Percentiles rank a stretch among this genome's conserved stretches.
phyloP scores from a whole-genome alignment of 73 alveolate species.

The Paramecium tetraurelia region DNA sequence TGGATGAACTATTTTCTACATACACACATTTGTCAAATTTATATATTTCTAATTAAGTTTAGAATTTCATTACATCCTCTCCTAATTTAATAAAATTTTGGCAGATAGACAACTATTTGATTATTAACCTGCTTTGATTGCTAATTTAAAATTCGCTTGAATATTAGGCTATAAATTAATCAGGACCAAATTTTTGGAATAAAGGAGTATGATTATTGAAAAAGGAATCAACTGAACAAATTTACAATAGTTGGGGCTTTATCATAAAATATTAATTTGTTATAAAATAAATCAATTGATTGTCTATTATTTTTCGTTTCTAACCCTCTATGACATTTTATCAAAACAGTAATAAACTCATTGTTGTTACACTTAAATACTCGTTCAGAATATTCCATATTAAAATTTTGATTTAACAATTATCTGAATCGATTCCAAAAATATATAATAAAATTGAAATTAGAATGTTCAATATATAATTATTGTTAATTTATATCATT shows the following conservation, averaged over 20 bases:
- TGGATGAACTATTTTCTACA: background rate
- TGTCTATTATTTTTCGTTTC: background rate
- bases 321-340: background rate
- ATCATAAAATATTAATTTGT: background rate
- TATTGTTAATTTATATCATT: no score
- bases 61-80: background rate
- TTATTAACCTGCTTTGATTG: background rate
- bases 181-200: background rate
- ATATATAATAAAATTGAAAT: no score
- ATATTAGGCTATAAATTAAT: background rate
- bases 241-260: background rate
- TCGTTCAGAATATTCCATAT: background rate
- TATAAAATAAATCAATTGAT: background rate
- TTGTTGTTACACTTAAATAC: background rate
- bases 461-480: no score
- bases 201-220: background rate
- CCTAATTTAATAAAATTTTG: background rate
- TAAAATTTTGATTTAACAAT: no score
- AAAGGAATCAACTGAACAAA: background rate
- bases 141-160: background rate
- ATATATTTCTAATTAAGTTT: background rate
- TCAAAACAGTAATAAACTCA: background rate
- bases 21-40: background rate
- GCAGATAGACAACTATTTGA: background rate
- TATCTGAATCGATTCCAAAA: no score